Conservation (phyloP, 2,329 filamentous ascomycete species). For the Colletotrichum spaethianum region DNA sequence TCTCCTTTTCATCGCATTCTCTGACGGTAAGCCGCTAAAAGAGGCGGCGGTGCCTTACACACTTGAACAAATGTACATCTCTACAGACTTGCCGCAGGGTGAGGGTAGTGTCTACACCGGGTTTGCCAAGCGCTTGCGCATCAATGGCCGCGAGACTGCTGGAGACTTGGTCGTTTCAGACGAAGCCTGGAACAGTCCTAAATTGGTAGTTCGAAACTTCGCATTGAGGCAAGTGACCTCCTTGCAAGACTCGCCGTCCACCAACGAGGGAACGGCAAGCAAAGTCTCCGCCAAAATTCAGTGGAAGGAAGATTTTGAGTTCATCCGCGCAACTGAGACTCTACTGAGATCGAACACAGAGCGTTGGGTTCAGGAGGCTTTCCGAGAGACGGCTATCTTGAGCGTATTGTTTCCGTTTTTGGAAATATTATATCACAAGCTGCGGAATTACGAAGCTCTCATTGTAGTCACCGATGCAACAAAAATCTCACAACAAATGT, state of each 20-base stretch:
- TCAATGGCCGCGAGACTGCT: slow-evolving; percentile 18
- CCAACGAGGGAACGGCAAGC: background rate
- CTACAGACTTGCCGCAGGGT: slow-evolving; percentile 11
- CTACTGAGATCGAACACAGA: background rate
- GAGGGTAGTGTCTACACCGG: slow-evolving; percentile 5
- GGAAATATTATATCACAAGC: background rate
- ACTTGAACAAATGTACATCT: slow-evolving; percentile 16
- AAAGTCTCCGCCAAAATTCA: slow-evolving; percentile 18
- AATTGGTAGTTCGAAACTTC: slow-evolving; percentile 31
- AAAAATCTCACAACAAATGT: no score
- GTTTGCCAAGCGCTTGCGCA: slow-evolving; percentile 12
- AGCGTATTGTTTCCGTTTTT: no score
- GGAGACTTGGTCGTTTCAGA: slow-evolving; percentile 34
- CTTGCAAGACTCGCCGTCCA: background rate
- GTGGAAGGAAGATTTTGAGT: slow-evolving; percentile 20
- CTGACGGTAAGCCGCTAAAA: slow-evolving; percentile 5
- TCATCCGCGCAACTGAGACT: background rate
- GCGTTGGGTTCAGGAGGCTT: no score
- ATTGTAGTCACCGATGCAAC: no score
- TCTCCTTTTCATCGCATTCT: slow-evolving; percentile 34
- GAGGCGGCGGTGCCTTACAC: slow-evolving; percentile 30
- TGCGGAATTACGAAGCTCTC: no score
- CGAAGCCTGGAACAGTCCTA: slow-evolving; percentile 29
- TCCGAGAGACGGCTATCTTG: no score
- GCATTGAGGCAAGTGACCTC: slow-evolving; percentile 38